Base-by-base conservation (phyloP, 2,329 filamentous ascomycete genomes). In the Ophiostoma sp. region DNA sequence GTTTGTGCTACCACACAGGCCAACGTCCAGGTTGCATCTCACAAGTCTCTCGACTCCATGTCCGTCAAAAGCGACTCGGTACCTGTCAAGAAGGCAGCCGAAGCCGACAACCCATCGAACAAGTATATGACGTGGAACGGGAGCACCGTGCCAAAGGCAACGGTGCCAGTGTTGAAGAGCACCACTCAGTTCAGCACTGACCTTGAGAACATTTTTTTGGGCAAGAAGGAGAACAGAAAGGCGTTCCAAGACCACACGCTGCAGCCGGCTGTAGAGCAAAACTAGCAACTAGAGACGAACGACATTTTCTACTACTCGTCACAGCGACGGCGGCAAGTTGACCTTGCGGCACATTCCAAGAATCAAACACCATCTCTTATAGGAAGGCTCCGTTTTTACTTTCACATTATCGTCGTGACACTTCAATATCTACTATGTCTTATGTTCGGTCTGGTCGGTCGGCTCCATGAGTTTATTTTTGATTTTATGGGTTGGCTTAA, bases 121-220 rank as follows among this genome's bases (percentile, higher is more conserved):
- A 79, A 77, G 55, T 78, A 73, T 57, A 74, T 57, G 69, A 77
- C 77, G 0, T 79, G 77, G 78, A 76, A 69, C 31, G 77, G 78
- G 1, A 69, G 73, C 17, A 39, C 72, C 5, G 75, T 72, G 50
- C 73, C 70, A 12, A 71, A 75, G 48, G 73, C 70, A 0, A 69
- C 72, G 4, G 42, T 76, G 0, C 72, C 73, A 2, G 48, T 76
- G 45, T 70, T 77, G 75, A 73, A 72, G 22, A 78, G 75, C 52
- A 77, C 76, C 0, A 64, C 74, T 3, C 77, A 78, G 11, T 77
- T 76, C 68, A 73, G 76, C 1, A 28, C 72, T 1, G 75, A 76
- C 22, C 68, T 78, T 11, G 77, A 78, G 19, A 70, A 55, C 19
- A 74, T 77, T 31, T 70, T 78, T 11, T 66, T 39, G 7, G 57